Evolutionary conservation across 352 stramenopile species (phyloP).

Genomic region (Pythium aristosporum): DNA sequence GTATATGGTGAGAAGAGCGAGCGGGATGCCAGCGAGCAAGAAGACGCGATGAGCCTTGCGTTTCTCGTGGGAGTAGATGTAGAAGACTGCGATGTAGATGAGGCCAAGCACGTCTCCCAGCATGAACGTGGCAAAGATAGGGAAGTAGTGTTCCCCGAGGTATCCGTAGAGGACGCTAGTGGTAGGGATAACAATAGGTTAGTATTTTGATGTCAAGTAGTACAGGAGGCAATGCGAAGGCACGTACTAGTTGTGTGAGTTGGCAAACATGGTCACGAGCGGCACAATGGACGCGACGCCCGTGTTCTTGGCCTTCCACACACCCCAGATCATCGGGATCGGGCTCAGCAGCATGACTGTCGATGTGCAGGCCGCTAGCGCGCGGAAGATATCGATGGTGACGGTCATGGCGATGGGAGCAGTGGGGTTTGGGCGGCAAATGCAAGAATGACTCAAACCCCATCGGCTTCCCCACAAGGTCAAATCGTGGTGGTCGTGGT

Average conservation of each 20-base stretch:
- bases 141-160: slow-evolving; percentile 44
- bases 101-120: slow-evolving; percentile 42
- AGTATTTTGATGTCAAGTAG: not conserved
- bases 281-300: slow-evolving; percentile 51
- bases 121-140: slow-evolving; percentile 51
- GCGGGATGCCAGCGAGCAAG: slow-evolving; percentile 17
- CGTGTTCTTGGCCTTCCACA: slow-evolving; percentile 36
- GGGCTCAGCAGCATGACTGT: slow-evolving; percentile 46
- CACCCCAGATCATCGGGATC: slow-evolving; percentile 34
- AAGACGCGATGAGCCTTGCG: slow-evolving; percentile 40
- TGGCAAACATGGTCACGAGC: slow-evolving; percentile 46
- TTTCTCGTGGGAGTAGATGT: slow-evolving; percentile 42
- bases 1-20: slow-evolving; percentile 41
- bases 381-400: slow-evolving; percentile 28
- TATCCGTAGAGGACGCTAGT: slow-evolving; percentile 44
- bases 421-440: not conserved
- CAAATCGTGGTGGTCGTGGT: no score
- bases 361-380: slow-evolving; percentile 33
- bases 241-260: slow-evolving; percentile 38
- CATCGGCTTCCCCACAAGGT: no score
- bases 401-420: slow-evolving; percentile 15
- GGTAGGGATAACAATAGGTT: not conserved
- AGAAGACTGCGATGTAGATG: slow-evolving; percentile 54
- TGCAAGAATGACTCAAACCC: not conserved
- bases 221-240: not conserved